Conservation (phyloP, 2,329 filamentous ascomycete genomes). For the Penicillium brevicompactum region DNA sequence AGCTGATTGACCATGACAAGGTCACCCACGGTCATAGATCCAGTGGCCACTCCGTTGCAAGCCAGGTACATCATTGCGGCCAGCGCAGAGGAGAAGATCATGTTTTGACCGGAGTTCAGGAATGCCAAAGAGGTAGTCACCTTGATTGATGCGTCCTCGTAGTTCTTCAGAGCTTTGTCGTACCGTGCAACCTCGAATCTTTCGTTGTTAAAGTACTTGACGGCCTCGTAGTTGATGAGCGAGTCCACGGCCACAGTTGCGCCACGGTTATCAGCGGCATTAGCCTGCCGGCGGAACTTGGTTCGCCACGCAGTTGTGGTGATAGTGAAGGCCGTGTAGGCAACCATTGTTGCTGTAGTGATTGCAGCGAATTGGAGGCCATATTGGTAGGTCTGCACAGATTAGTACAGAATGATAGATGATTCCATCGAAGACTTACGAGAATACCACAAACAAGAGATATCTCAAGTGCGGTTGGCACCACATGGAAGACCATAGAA, state of each 20-base stretch:
- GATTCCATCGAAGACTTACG: constrained; percentile 40
- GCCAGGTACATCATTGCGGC: constrained; percentile 99
- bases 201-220: constrained; percentile 99
- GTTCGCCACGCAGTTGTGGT: constrained; percentile 96
- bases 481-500: constrained; percentile 97
- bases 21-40: constrained; percentile 85
- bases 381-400: constrained; percentile 79
- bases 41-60: constrained; percentile 80
- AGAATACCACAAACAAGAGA: constrained; percentile 93
- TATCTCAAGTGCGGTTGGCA: constrained; percentile 92
- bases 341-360: constrained; percentile 85
- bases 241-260: constrained; percentile 96
- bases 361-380: constrained; percentile 89
- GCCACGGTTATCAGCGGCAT: constrained; percentile 92
- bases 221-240: constrained; percentile 97
- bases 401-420: constrained; percentile 13
- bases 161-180: constrained; percentile 79
- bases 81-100: constrained; percentile 93
- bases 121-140: constrained; percentile 91
- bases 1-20: constrained; percentile 99
- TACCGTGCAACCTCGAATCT: constrained; percentile 90
- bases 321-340: constrained; percentile 96
- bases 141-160: constrained; percentile 95
- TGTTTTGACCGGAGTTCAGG: constrained; percentile 91
- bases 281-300: constrained; percentile 91